Base-by-base conservation (phyloP, 2,329 filamentous ascomycete species). In the Sporothrix dimorphospora region DNA sequence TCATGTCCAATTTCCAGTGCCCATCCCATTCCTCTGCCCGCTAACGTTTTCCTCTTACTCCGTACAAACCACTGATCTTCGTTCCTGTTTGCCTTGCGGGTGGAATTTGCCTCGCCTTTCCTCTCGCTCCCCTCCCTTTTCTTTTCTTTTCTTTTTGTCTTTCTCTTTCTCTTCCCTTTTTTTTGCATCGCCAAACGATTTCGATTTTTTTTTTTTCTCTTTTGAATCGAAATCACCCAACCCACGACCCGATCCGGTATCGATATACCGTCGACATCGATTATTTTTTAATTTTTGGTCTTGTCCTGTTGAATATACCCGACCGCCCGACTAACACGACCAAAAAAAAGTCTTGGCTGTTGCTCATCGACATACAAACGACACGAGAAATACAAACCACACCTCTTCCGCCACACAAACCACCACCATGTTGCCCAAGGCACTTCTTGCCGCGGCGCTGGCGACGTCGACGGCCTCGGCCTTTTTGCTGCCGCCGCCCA, bases 401-500 rank as follows among this genome's bases (percentile, higher is more conserved):
- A 53, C 16, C 3, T n/a, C 34, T 55, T 55, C 47, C 55, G 40
- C 42, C 59, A 21, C n/a, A n/a, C n/a, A n/a, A 19, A 42, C 27
- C 53, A 55, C 40, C 40, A 74, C 69, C 69, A 81, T 81, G 80
- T 72, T 80, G 75, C 73, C 79, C 79, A 85, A 86, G 66, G 80
- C 83, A 75, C 81, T 86, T 75, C 81, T 83, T 68, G 80, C 86
- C 55, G 80, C 80, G 53, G 82, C 82, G 81, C 81, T 72, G 80
- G 80, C 14, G 79, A 82, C 73, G 79, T 72, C 80, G 73, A 75
- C 77, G 69, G 77, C 78, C 70, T 73, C 79, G 49, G 85, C 87
- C 72, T 84, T 90, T 77, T 81, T 90, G 73, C 76, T 91, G 70
- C 83, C 88, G 45, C 85, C 88, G 76, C 78, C 85, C 71, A 81